Evolutionary conservation across 192 early-diverging fungal genomes (phyloP).

Genomic region (Gamsiella multidivaricata): DNA sequence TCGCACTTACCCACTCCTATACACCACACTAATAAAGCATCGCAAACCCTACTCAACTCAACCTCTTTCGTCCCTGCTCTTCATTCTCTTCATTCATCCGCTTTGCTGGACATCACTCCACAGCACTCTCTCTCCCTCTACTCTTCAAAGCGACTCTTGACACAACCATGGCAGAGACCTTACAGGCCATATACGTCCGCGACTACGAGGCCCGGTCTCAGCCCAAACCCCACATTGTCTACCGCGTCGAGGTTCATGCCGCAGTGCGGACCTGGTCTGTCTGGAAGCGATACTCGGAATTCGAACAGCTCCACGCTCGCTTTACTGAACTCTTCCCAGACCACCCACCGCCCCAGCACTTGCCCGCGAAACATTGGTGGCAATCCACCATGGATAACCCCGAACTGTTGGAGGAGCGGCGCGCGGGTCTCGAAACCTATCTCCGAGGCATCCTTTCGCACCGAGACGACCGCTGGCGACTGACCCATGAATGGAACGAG

Average conservation of each 20-base stretch:
- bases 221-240: conserved; percentile 77
- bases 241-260: conserved; percentile 78
- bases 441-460: conserved; percentile 76
- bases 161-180: conserved; percentile 62
- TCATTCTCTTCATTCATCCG: conserved; percentile 10
- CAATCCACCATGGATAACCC: conserved; percentile 69
- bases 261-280: conserved; percentile 87
- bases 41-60: not conserved
- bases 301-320: conserved; percentile 75
- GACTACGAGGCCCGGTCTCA: conserved; percentile 60
- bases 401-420: conserved; percentile 76
- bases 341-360: conserved; percentile 63
- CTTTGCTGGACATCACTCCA: not conserved
- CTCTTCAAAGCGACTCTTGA: not conserved
- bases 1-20: not conserved
- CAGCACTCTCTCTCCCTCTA: not conserved
- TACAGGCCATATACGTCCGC: conserved; percentile 68
- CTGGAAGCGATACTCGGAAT: conserved; percentile 90
- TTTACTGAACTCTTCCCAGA: conserved; percentile 75
- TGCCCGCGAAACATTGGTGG: conserved; percentile 83
- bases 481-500: conserved; percentile 74
- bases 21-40: conserved; percentile 1
- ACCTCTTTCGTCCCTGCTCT: not conserved
- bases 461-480: conserved; percentile 82
- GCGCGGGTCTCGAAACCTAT: conserved; percentile 82